Conservation (phyloP, 2,329 filamentous ascomycete genomes). For the Penicillium sp. region DNA sequence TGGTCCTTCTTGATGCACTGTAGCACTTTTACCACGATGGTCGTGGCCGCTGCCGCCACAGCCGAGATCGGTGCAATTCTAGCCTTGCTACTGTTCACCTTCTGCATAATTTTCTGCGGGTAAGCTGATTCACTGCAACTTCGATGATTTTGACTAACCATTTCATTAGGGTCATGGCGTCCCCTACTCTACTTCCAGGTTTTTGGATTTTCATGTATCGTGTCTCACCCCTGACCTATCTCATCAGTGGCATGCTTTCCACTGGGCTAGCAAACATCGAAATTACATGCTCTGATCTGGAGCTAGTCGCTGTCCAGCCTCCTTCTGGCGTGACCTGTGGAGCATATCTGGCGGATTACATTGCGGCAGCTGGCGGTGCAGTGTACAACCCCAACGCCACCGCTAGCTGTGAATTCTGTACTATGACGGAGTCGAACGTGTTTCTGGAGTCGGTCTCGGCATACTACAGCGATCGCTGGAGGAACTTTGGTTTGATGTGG, state of each 20-base stretch:
- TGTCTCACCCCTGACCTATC: slow-evolving; percentile 4
- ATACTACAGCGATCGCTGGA: not conserved
- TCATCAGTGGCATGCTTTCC: slow-evolving; percentile 6
- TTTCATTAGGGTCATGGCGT: not conserved
- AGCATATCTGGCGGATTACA: not conserved
- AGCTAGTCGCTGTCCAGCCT: not conserved
- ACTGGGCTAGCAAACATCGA: not conserved
- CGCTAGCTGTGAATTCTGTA: not conserved
- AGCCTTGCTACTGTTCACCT: not conserved
- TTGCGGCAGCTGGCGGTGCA: not conserved
- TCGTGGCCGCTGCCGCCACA: not conserved
- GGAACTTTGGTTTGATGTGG: not conserved
- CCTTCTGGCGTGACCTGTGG: not conserved
- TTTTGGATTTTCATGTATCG: slow-evolving; percentile 12
- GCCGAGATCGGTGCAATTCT: not conserved
- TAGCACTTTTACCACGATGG: not conserved
- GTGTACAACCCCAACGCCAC: not conserved
- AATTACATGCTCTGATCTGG: not conserved
- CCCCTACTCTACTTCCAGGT: not conserved
- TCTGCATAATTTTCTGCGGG: not conserved
- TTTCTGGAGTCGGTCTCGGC: not conserved
- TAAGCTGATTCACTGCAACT: not conserved
- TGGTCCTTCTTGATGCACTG: not conserved
- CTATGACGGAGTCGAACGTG: not conserved
- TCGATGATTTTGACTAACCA: not conserved